phyloP scores from a whole-genome alignment of 768 basidiomycete species.

The Leucocoprinus leucothites region DNA sequence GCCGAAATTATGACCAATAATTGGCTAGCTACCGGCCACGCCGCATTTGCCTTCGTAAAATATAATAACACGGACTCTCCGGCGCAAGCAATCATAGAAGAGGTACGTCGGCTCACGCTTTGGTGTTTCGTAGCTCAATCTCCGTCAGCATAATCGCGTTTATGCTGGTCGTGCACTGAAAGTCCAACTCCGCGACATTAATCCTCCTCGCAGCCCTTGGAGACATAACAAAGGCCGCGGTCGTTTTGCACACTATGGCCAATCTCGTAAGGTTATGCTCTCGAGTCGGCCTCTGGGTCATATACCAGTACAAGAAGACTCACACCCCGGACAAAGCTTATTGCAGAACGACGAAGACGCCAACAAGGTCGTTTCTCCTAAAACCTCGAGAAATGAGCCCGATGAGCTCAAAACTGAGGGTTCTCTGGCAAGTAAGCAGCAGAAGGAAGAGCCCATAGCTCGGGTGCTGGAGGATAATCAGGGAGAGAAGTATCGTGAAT shows the following conservation, averaged over 20 bases:
- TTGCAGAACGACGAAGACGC: not conserved
- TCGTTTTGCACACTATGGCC: slow-evolving; percentile 27
- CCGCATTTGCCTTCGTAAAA: slow-evolving; percentile 80
- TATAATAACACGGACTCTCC: slow-evolving; percentile 63
- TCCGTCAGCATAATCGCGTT: slow-evolving; percentile 61
- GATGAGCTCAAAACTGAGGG: not conserved
- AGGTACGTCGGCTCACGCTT: slow-evolving; percentile 37
- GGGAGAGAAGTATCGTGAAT: slow-evolving; percentile 11
- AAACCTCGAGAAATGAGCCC: not conserved
- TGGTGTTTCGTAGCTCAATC: not conserved
- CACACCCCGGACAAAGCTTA: not conserved
- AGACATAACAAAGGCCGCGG: slow-evolving; percentile 43
- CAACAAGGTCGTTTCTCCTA: not conserved
- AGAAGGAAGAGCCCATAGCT: not conserved
- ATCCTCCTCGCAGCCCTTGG: slow-evolving; percentile 52
- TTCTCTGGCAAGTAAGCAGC: not conserved
- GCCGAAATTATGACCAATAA: not conserved
- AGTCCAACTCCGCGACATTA: slow-evolving; percentile 71
- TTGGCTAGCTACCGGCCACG: slow-evolving; percentile 51
- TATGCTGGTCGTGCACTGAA: slow-evolving; percentile 71
- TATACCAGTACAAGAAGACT: not conserved
- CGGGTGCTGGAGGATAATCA: not conserved
- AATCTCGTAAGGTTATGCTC: slow-evolving; percentile 16
- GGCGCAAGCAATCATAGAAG: slow-evolving; percentile 61
- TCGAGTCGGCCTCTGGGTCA: not conserved